Conservation (phyloP, 2,329 filamentous ascomycete genomes). For the Blumeria graminis region DNA sequence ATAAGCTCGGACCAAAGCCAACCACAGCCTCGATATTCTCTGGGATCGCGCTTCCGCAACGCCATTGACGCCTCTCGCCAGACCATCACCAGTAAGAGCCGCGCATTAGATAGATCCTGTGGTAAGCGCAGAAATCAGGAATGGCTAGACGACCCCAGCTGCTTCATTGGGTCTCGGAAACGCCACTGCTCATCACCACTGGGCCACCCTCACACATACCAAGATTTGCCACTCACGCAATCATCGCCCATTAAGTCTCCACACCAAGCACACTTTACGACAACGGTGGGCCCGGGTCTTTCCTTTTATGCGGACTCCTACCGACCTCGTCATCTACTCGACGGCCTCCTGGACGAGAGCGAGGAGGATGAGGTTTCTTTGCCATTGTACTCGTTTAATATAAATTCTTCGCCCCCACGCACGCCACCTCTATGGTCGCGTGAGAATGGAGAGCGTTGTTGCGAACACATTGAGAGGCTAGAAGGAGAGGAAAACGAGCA, state of each 20-base stretch:
- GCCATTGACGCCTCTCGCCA: too few relatives aligned
- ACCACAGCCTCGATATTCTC: conserved; percentile 37
- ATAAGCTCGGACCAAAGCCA: conserved; percentile 30
- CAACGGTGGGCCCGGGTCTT: conserved; percentile 42
- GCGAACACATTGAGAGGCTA: too few relatives aligned
- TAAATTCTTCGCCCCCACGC: conserved; percentile 59
- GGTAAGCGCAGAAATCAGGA: too few relatives aligned
- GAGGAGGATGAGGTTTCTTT: conserved; percentile 71
- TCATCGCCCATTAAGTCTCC: conserved; percentile 68
- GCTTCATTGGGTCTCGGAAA: conserved; percentile 24
- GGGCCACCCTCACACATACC: conserved; percentile 17
- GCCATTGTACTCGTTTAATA: conserved; percentile 49
- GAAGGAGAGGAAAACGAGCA: conserved; percentile 59
- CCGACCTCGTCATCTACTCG: conserved; percentile 12
- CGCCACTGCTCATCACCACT: conserved; percentile 44
- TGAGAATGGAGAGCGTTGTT: conserved; percentile 23
- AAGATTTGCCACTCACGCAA: conserved; percentile 1
- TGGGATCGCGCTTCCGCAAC: conserved; percentile 35
- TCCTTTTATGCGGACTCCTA: conserved; percentile 45
- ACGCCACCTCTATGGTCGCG: conserved; percentile 45
- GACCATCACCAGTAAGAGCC: too few relatives aligned
- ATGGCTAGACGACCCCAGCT: too few relatives aligned
- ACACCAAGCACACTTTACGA: conserved; percentile 51
- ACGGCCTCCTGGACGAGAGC: conserved; percentile 18
- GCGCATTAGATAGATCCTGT: too few relatives aligned